A percentile compares a stretch with the other conserved stretches of the same genome.
These are phyloP conservation scores for Nematodospora anomalae DNA, from an alignment of 1,139 yeast species.

Conservation along the genomic window DNA sequence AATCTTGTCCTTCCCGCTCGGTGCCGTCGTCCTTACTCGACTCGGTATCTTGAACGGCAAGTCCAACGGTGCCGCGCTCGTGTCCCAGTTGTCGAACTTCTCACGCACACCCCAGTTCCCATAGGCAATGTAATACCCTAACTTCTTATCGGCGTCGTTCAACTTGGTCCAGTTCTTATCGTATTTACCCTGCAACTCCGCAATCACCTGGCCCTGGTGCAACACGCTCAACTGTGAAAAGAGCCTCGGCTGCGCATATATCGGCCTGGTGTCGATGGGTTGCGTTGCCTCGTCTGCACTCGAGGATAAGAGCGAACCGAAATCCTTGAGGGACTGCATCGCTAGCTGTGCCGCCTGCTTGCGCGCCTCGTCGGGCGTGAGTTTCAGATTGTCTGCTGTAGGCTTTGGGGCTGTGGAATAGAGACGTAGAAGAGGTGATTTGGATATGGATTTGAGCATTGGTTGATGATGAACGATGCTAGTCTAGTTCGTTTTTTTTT, in stretches of 20 bases:
- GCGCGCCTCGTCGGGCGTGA: slow-evolving; percentile 21
- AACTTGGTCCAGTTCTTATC: slow-evolving; percentile 55
- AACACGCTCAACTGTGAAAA: slow-evolving; percentile 48
- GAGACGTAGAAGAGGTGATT: neutral
- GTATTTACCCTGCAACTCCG: slow-evolving; percentile 51
- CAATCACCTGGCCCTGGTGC: slow-evolving; percentile 59
- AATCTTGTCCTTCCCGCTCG: slow-evolving; percentile 25
- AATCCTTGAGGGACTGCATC: slow-evolving; percentile 42
- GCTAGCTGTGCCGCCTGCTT: slow-evolving; percentile 45
- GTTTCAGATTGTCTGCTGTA: slow-evolving; percentile 21
- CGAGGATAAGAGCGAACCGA: slow-evolving; percentile 35
- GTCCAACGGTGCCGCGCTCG: slow-evolving; percentile 47
- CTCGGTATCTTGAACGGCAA: slow-evolving; percentile 55
- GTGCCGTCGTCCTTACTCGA: slow-evolving; percentile 22
- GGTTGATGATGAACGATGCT: neutral
- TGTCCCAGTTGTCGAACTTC: slow-evolving; percentile 48
- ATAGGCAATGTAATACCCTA: slow-evolving; percentile 58
- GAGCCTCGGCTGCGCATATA: slow-evolving; percentile 46
- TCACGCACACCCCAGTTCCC: slow-evolving; percentile 69
- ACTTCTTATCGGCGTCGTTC: slow-evolving; percentile 43
- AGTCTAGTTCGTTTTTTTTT: slow-evolving; percentile 1
- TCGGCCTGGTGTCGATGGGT: slow-evolving; percentile 56
- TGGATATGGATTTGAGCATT: neutral
- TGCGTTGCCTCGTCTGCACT: slow-evolving; percentile 40
- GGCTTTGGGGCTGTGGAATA: slow-evolving; percentile 6